Conservation (phyloP, 345 rosid species). For the Citrus australasica region DNA sequence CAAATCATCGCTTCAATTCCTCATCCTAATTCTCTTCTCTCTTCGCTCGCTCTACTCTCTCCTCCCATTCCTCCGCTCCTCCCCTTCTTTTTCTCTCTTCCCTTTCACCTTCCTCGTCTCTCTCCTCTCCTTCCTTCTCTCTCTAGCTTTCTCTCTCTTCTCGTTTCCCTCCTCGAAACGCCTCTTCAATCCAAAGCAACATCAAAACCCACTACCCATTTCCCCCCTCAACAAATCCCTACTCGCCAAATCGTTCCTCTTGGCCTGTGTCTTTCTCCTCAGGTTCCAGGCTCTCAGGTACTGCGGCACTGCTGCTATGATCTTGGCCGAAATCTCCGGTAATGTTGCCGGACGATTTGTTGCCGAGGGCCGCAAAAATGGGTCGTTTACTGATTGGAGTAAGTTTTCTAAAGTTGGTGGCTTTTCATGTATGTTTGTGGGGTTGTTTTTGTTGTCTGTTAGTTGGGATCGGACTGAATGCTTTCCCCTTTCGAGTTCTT, state of each 20-base stretch:
- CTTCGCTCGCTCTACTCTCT: conserved; percentile 56
- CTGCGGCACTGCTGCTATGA: conserved; percentile 94
- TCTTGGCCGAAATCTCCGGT: conserved; percentile 85
- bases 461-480: conserved; percentile 92
- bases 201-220: conserved; percentile 14
- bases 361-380: conserved; percentile 25
- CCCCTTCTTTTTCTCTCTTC: conserved; percentile 49
- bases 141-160: conserved; percentile 26
- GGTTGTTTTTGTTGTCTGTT: conserved; percentile 64
- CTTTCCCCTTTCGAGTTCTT: conserved; percentile 60
- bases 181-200: conserved; percentile 24
- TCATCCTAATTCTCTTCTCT: conserved; percentile 48
- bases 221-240: conserved; percentile 45
- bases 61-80: conserved; percentile 57
- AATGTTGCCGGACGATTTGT: conserved; percentile 61
- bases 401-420: conserved; percentile 51
- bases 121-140: conserved; percentile 37
- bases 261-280: conserved; percentile 66
- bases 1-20: conserved; percentile 43
- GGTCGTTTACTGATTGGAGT: conserved; percentile 13
- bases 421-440: conserved; percentile 50
- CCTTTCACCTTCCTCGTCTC: conserved; percentile 46
- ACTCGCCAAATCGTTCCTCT: conserved; percentile 47
- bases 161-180: conserved; percentile 21
- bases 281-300: conserved; percentile 86